Base-by-base conservation (phyloP, 495 filamentous ascomycete genomes). In the Bacidia rubella region DNA sequence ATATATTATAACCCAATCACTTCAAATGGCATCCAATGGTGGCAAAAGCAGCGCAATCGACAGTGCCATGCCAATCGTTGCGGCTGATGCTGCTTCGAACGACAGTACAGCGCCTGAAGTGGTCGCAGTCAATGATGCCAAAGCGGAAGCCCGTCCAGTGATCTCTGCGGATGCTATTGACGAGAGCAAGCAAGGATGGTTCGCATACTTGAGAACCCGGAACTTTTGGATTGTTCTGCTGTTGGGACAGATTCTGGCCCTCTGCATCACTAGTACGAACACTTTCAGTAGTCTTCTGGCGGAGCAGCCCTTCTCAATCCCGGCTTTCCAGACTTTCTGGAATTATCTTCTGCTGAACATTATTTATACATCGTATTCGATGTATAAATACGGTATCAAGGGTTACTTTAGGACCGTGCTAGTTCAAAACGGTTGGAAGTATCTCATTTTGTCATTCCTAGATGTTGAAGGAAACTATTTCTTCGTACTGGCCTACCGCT, bases 401-500 rank as follows among this genome's bases (percentile, higher is more conserved):
- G 75, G 76, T 58, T 94, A 82, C 73, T 59, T 73, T 51, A 62
- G 67, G 39, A 61, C 95, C 47, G 56, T 88, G 19, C 64, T 68
- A 42, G 27, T 50, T 11, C 74, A 72, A 51, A 79, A 89, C 63
- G 85, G 90, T 35, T 97, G 92, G 92, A 87, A 87, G 68, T 98
- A 96, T 65, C 76, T 93, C 60, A 86, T 97, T 61, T 77, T 98
- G 38, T 78, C 82, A 25, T 95, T 96, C 70, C 76, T 89, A 40
- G 92, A 98, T 61, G 92, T 97, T 44, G 78, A 95, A 70, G 92
- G 92, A 41, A 98, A 98, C 69, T 98, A 95, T 73, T 96, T 97
- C 67, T 83, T 85, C 56, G 92, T 98, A 43, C 77, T 96, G 22
- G 92, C 89, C 38, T 97, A 95, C 72, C 76, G 85, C 24, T 93